These are phyloP conservation scores for Hyaloscypha variabilis DNA, from an alignment of 495 filamentous ascomycete species.

Conservation along the genomic window DNA sequence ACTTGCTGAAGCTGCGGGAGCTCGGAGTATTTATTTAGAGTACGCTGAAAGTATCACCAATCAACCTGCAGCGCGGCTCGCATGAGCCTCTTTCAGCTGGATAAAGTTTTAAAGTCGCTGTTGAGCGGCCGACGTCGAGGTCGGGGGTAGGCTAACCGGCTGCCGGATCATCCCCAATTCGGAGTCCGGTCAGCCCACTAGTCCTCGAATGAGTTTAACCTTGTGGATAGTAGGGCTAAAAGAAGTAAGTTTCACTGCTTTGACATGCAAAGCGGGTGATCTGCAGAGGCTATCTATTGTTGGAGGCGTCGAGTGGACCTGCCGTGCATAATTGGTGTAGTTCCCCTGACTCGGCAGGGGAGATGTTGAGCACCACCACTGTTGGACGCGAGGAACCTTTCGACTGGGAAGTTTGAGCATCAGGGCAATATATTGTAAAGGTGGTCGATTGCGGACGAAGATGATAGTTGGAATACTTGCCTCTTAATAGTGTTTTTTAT, in stretches of 20 bases:
- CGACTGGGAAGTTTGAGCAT: too few relatives aligned
- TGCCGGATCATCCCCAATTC: background rate
- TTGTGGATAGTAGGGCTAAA: background rate
- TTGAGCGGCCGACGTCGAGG: background rate
- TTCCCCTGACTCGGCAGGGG: background rate
- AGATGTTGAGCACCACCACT: background rate
- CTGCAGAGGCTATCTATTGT: background rate
- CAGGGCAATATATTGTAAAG: too few relatives aligned
- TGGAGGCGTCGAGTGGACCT: background rate
- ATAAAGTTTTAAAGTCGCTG: background rate
- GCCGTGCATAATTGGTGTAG: background rate
- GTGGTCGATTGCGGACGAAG: too few relatives aligned
- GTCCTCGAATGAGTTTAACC: background rate
- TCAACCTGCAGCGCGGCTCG: background rate
- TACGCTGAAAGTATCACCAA: background rate
- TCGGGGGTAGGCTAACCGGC: background rate
- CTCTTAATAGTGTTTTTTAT: too few relatives aligned
- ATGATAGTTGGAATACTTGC: too few relatives aligned
- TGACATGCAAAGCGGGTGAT: background rate
- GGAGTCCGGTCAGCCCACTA: background rate
- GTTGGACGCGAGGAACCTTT: too few relatives aligned
- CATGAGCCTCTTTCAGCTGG: background rate
- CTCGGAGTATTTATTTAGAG: background rate
- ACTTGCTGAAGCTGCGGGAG: background rate
- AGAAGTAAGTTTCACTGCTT: background rate